phyloP scores from a whole-genome alignment of 1,284 basidiomycete genomes.

The Stygiomarasmius scandens region DNA sequence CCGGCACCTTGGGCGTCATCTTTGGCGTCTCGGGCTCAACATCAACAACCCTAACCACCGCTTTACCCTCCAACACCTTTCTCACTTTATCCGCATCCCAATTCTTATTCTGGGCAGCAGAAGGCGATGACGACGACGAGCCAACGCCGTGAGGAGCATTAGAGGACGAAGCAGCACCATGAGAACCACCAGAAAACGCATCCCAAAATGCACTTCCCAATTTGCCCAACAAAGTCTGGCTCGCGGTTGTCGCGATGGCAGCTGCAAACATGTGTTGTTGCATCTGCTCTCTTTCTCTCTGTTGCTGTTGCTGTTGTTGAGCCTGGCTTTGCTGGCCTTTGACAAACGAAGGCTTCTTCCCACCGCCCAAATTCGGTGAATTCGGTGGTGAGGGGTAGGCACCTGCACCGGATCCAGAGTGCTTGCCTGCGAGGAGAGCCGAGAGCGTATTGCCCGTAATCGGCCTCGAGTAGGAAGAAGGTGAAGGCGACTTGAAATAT shows the following conservation, averaged over 20 bases:
- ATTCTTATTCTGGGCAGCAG: conserved; percentile 19
- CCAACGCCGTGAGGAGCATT: too few relatives aligned
- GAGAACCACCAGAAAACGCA: conserved; percentile 54
- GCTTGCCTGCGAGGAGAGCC: not conserved
- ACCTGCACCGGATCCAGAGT: not conserved
- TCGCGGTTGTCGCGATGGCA: conserved; percentile 65
- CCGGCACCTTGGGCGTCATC: not conserved
- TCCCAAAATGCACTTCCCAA: conserved; percentile 80
- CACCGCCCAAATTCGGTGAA: conserved; percentile 1
- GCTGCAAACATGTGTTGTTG: conserved; percentile 44
- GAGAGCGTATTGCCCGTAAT: too few relatives aligned
- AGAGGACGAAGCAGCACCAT: conserved; percentile 17
- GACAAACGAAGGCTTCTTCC: conserved; percentile 9
- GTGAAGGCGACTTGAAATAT: conserved; percentile 7
- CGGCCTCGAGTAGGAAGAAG: conserved; percentile 15
- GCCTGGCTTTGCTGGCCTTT: not conserved
- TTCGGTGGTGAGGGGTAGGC: not conserved
- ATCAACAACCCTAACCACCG: conserved; percentile 74
- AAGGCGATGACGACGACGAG: conserved; percentile 25
- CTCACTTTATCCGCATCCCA: conserved; percentile 79
- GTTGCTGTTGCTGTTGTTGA: conserved; percentile 1
- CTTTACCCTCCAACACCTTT: conserved; percentile 75
- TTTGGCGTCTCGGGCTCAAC: conserved; percentile 43
- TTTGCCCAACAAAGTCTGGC: conserved; percentile 67
- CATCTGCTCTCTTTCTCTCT: conserved; percentile 25